Evolutionary conservation across 345 rosid species (phyloP), one percentile per base, ranked within the genome.

Genomic region (Brassica nigra): DNA sequence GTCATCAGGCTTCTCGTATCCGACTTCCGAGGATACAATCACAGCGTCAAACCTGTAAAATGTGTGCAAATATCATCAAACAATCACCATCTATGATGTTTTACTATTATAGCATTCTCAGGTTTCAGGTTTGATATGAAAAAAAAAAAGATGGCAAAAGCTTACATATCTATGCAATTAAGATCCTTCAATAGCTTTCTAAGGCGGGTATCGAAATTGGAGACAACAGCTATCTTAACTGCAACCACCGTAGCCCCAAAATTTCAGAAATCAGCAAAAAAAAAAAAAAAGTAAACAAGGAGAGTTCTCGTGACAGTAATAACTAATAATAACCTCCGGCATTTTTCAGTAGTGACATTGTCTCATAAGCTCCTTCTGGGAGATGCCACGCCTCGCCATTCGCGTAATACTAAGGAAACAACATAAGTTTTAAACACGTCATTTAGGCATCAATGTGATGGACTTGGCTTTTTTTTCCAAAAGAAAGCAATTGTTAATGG

Each of bases 161-260:
- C 97, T 89, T 85, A 93, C 98, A 94, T 34, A 16, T 65, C 88
- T 72, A 88, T 73, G 55, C 90, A 89, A 74, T 86, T 84, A 68
- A 92, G 88, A 80, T 94, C 98, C 87, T 90, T 85, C 83, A 94
- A 64, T 55, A 90, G 84, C 86, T 89, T 94, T 88, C 93, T 90
- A 37, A 94, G 78, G 20, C 97, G 87, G 52, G 81, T 86, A 83
- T 92, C 98, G 29, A 94, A 94, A 78, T 94, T 94, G 65, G 97
- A 94, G 15, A 92, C 91, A 39, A 94, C 97, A 81, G 94, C 98
- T 83, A 90, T 62, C 87, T 90, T 92, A 84, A 90, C 98, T 94
- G 92, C 79, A 55, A 44, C 68, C 78, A 66, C 44, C 74, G 42
- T 77, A 79, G 1, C 83, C 67, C 71, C 11, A 72, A 29, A 39